Evolutionary conservation across 1,284 basidiomycete species (phyloP), one percentile per base, ranked within the genome.

Genomic region (Thecaphora thlaspeos): DNA sequence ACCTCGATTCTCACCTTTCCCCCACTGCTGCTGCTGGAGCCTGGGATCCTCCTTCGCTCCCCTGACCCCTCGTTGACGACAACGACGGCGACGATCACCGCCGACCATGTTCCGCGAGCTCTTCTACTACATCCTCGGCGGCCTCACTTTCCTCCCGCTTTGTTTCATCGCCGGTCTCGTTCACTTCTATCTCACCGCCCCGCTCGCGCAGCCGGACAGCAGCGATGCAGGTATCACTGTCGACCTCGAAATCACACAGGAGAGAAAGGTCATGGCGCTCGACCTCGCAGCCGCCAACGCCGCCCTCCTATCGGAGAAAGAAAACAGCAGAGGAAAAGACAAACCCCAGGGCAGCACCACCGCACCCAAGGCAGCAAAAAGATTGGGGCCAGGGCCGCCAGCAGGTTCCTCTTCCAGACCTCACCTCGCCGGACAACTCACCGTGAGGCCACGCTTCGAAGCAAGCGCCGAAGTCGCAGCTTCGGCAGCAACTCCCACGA

Each of bases 121-220:
- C 19, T 71, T 73, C 56, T 68, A 70, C 61, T 76, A 76, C 55
- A 59, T 76, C 50, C 53, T 76, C n/a, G 74, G 74, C 30, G 74
- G 74, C 19, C 43, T 76, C 38, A 76, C 74, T 37, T 75, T 76
- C 49, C 60, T 75, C 4, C 74, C 74, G 17, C 56, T 75, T 21
- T 73, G 68, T 46, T 10, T 59, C 24, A 22, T 61, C 30, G 56
- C 48, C 15, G 26, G 58, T 11, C 24, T 71, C 38, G 11, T 64
- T 22, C 55, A 62, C 40, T 56, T 71, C 49, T 55, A 52, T 46
- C 41, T 68, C 47, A 48, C 54, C 18, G 55, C 54, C 12, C 56
- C 62, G 15, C 48, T 37, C 32, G 40, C 21, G 18, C 21, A 15
- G 17, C 10, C 12, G 19, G 48, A 43, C 21, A 10, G 5, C 18